These are phyloP conservation scores for Podospora bellae-mahoneyi DNA, from an alignment of 495 filamentous ascomycete species.

Conservation along the genomic window DNA sequence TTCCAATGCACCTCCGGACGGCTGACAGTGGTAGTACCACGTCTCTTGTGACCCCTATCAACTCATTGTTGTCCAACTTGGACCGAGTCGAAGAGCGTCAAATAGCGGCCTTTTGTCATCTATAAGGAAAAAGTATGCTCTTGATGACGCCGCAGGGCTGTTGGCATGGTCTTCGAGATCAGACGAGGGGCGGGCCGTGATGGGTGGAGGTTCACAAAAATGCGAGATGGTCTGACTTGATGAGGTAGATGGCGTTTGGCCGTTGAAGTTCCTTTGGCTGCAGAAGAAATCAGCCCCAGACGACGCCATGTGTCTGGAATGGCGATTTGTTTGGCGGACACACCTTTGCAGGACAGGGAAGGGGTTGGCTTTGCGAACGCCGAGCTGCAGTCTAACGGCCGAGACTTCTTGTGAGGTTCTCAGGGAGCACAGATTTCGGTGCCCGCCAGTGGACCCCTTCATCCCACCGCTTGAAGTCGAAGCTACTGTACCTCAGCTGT, in stretches of 20 bases:
- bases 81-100: neutral
- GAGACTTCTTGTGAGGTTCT: slow-evolving; percentile 14
- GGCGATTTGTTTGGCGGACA: slow-evolving; percentile 5
- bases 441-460: neutral
- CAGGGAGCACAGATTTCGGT: slow-evolving; percentile 7
- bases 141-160: neutral
- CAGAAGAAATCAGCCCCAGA: slow-evolving; percentile 2
- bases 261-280: neutral
- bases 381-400: slow-evolving; percentile 24
- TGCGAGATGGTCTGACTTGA: slow-evolving; percentile 6
- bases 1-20: neutral
- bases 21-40: slow-evolving; percentile 14
- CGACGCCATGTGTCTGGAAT: neutral
- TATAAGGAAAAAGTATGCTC: neutral
- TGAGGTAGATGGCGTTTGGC: neutral
- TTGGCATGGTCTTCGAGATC: neutral
- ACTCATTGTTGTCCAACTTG: slow-evolving; percentile 17
- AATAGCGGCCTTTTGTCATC: neutral
- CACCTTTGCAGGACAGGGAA: slow-evolving; percentile 1
- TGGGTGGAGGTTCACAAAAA: neutral
- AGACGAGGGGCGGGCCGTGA: neutral
- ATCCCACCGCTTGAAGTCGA: neutral
- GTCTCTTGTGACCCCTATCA: slow-evolving; percentile 19
- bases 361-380: neutral
- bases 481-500: neutral